Percentiles rank a stretch among this genome's conserved stretches.
phyloP scores from a whole-genome alignment of 2,329 filamentous ascomycete genomes.

The Knufia petricola region DNA sequence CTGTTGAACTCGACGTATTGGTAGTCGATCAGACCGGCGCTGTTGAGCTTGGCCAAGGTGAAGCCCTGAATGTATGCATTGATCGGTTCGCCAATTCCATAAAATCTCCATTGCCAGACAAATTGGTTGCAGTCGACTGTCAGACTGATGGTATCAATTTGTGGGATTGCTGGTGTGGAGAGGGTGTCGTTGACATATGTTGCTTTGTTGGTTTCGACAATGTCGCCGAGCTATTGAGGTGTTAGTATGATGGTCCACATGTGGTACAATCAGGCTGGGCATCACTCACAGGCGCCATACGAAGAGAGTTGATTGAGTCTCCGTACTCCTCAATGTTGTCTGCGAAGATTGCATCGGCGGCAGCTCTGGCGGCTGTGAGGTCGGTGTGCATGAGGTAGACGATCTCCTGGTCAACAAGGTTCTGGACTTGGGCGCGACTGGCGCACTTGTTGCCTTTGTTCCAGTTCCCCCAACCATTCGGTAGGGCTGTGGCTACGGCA shows the following conservation, averaged over 20 bases:
- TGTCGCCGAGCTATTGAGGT: conserved; percentile 11
- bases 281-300: conserved; percentile 9
- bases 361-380: conserved; percentile 4
- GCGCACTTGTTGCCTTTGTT: conserved; percentile 16
- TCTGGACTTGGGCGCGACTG: conserved; percentile 4
- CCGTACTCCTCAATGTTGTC: conserved; percentile 11
- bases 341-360: conserved; percentile 11
- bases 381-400: conserved; percentile 12
- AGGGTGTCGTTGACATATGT: conserved; percentile 10
- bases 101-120: conserved; percentile 13
- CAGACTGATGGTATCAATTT: conserved; percentile 10
- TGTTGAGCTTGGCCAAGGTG: conserved; percentile 11
- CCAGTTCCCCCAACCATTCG: neutral
- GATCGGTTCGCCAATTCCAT: conserved; percentile 9
- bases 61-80: conserved; percentile 11
- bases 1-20: conserved; percentile 14
- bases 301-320: conserved; percentile 15
- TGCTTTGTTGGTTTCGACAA: conserved; percentile 9
- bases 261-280: neutral
- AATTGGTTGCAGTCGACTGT: conserved; percentile 11
- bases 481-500: neutral
- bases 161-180: conserved; percentile 9
- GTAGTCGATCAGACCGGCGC: conserved; percentile 3
- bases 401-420: conserved; percentile 1
- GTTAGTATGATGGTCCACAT: too few relatives aligned